Evolutionary conservation across 192 early-diverging fungal genomes (phyloP), one percentile per base, ranked within the genome.

Genomic region (Podila horticola): DNA sequence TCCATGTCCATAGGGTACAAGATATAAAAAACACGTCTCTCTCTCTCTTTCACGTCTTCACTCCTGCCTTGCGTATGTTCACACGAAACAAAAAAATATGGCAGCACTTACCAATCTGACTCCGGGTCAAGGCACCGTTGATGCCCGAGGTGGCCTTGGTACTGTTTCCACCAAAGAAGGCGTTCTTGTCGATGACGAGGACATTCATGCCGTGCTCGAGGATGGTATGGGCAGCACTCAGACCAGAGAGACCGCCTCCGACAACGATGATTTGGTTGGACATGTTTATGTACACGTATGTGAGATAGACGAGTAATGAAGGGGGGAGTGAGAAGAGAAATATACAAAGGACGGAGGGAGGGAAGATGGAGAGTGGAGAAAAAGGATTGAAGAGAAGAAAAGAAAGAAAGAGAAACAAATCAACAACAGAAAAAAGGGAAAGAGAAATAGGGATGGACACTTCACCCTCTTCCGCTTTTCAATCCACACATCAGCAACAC

Each of bases 61-160:
- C 7, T 36, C 34, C 34, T 0, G 34, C 34, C 34, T 6, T 36
- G 6, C 34, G 0, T 10, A 36, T 36, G 9, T 36, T 36, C 34
- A 74, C 20, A 58, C 30, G 5, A 17, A 34, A 29, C 5, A 34
- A 26, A 33, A 24, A 3, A 65, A 11, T 0, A 8, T 20, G 28
- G 5, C 22, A 49, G n/a, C 50, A 74, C 74, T 38, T 72, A 85
- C 84, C 68, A 45, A 91, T 85, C 76, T 99, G 97, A 57, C 95
- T 94, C 60, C 88, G 89, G 51, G 97, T 99, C 41, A 93, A 85
- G 48, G 93, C 96, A 51, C 96, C 96, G 88, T 97, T 99, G 84
- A 99, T 99, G 66, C 97, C 97, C 6, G 96, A 97, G 19, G 96
- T 97, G 28, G 97, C 97, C 87, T 98, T 98, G 72, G 96, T 97